Conservation (phyloP, 2,329 filamentous ascomycete genomes). For the Talaromyces sp. region DNA sequence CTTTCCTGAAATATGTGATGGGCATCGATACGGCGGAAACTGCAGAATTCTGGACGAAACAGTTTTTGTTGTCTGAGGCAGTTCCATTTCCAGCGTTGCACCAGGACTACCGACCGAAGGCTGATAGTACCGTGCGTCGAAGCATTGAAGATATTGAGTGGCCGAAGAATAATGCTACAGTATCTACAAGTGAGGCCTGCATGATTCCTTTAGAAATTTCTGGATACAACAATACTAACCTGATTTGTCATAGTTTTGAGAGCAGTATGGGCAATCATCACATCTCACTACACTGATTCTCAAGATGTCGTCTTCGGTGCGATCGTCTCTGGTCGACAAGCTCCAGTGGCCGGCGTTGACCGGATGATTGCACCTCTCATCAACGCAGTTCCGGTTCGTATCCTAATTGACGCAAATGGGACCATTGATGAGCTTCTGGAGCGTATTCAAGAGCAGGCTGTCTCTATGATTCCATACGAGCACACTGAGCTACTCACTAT, state of each 20-base stretch:
- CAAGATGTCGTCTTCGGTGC: conserved; percentile 12
- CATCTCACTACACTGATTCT: neutral
- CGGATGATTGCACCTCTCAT: conserved; percentile 8
- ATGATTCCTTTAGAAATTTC: no score
- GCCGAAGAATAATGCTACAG: neutral
- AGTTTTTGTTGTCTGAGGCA: neutral
- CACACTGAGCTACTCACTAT: conserved; percentile 8
- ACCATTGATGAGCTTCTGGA: conserved; percentile 4
- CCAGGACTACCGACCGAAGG: neutral
- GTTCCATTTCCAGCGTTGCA: conserved; percentile 3
- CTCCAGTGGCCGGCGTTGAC: neutral
- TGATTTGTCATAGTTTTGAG: neutral
- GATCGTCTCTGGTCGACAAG: conserved; percentile 9
- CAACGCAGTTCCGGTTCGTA: neutral
- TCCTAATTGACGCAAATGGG: neutral
- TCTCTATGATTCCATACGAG: conserved; percentile 46
- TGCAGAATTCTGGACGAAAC: neutral
- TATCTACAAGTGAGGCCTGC: neutral
- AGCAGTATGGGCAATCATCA: conserved; percentile 10
- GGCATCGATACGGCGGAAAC: neutral
- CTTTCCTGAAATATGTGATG: neutral
- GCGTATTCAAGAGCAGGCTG: conserved; percentile 30
- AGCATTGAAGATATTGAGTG: neutral
- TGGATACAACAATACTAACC: neutral
- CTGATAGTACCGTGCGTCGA: conserved; percentile 1